Percentiles rank a stretch among this genome's conserved stretches.
Evolutionary conservation across 164 flowering plant species (phyloP).

Genomic region (Akebia trifoliata): DNA sequence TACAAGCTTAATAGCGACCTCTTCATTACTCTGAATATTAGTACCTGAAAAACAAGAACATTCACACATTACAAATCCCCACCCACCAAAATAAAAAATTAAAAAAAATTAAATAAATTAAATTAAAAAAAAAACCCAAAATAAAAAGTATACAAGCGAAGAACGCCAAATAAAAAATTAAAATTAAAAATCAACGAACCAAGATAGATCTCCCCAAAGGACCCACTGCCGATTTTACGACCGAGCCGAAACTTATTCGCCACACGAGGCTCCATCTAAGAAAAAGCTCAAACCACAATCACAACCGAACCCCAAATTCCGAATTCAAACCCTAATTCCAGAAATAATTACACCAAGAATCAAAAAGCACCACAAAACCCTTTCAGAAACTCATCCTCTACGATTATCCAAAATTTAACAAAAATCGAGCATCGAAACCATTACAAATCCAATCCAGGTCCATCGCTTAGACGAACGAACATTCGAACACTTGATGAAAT

Average conservation of each 20-base stretch:
- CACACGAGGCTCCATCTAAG: slow-evolving; percentile 82
- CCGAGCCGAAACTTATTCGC: slow-evolving; percentile 84
- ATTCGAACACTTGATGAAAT: too few species aligned
- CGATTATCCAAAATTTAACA: background rate
- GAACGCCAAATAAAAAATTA: background rate
- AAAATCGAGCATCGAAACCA: background rate
- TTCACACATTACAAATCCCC: too few species aligned
- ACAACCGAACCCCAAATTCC: background rate
- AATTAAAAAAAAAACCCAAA: background rate
- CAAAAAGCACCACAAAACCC: background rate
- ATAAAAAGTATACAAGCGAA: background rate
- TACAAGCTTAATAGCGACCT: slow-evolving; percentile 90
- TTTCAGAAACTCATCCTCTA: too few species aligned
- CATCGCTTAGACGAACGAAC: too few species aligned
- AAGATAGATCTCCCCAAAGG: slow-evolving; percentile 86
- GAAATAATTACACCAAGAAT: background rate
- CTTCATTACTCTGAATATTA: slow-evolving; percentile 79
- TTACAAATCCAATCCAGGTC: background rate
- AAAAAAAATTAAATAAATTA: too few species aligned
- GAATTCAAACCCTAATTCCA: background rate
- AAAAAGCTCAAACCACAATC: slow-evolving; percentile 6
- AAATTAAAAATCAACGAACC: slow-evolving; percentile 37
- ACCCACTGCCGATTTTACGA: slow-evolving; percentile 89
- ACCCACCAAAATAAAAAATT: too few species aligned
- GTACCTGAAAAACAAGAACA: slow-evolving; percentile 65